Evolutionary conservation across 2,329 filamentous ascomycete genomes (phyloP).

Genomic region (Ustulina deusta): DNA sequence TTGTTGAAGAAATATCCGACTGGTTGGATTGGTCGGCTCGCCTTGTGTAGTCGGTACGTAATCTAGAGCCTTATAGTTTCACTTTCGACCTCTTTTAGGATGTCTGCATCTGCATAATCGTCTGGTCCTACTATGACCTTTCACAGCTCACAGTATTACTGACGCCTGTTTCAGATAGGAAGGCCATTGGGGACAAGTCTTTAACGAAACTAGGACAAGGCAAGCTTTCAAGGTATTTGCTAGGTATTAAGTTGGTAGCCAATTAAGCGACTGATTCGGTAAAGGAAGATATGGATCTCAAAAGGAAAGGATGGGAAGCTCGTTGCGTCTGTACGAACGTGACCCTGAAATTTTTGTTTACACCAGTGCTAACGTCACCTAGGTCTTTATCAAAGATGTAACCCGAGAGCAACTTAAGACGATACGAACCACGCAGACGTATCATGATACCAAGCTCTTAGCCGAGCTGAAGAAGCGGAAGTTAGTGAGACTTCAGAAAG

Average conservation of each 20-base stretch:
- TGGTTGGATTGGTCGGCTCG: no score
- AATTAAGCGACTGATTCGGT: not conserved
- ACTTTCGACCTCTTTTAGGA: not conserved
- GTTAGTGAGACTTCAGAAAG: constrained; percentile 84
- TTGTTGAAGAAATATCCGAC: no score
- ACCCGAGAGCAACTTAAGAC: constrained; percentile 80
- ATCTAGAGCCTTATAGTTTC: not conserved
- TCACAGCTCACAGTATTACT: not conserved
- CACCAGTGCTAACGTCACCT: constrained; percentile 45
- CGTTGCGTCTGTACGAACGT: constrained; percentile 18
- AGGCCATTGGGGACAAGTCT: constrained; percentile 76
- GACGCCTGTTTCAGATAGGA: constrained; percentile 43
- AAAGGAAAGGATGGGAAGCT: constrained; percentile 53
- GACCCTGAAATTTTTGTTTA: not conserved
- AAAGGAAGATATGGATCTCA: constrained; percentile 70
- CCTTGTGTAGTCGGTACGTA: no score
- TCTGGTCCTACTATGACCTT: not conserved
- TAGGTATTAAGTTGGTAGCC: not conserved
- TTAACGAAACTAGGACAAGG: constrained; percentile 88
- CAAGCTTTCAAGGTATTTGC: constrained; percentile 77
- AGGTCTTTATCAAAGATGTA: constrained; percentile 78
- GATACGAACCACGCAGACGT: constrained; percentile 76
- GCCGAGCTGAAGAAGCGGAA: no score
- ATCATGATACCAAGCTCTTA: constrained; percentile 79
- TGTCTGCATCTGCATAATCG: not conserved